Base-by-base conservation (phyloP, 2,329 filamentous ascomycete genomes). In the Fusarium praegraminearum region DNA sequence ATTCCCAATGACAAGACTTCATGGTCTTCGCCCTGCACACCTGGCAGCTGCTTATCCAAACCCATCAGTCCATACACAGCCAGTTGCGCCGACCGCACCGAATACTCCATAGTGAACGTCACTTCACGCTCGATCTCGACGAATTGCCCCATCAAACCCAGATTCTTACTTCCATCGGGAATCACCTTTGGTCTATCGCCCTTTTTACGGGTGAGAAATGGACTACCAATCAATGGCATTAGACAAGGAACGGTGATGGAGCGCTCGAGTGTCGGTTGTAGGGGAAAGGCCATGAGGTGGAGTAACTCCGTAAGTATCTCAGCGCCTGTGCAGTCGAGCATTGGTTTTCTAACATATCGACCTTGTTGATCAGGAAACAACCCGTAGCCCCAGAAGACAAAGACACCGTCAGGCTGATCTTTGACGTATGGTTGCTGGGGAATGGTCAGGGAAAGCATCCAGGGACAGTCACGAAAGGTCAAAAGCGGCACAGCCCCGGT, bases 71-170 rank as follows among this genome's bases (percentile, higher is more conserved):
- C 70, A 49, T 73, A 75, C 13, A 74, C 73, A 22, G 73, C 73
- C 11, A 73, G 44, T 33, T 75, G 73, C 24, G 73, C 73, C 45
- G 73, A 75, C 13, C 73, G 57, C 9, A 74, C 73, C 2, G 73
- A 75, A 20, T 75, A 75, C 52, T 75, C 73, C 73, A 75, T 75
- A 22, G 73, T 75, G n/a, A 75, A 75, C 4, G 73, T 75, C 36
- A 75, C 71, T 38, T 75, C 73, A 0, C 73, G 49, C 47, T 75
- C 72, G n/a, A 75, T 45, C 66, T 75, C 73, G 10, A 75, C 73
- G 51, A 75, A 75, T 36, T 75, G 73, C 2, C 73, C 73, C 71
- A 75, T 75, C n/a, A 75, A 24, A 0, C 73, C 73, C 7, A 75
- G 50, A 28, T 75, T 75, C 49, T 60, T 74, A 53, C 73, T 73